phyloP scores from a whole-genome alignment of 345 rosid species.

The Euphorbia tirucalli region DNA sequence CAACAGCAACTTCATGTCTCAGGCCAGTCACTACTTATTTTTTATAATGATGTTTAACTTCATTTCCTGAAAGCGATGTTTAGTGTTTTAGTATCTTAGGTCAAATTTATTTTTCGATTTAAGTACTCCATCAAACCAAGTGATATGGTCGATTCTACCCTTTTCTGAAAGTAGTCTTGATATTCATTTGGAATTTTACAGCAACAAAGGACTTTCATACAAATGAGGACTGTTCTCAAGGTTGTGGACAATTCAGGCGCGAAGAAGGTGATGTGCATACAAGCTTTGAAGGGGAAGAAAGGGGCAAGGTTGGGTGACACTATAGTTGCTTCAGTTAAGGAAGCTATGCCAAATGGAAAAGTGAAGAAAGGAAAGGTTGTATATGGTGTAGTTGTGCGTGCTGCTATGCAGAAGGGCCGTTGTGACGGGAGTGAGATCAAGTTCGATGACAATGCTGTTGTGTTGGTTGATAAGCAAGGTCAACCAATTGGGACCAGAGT shows the following conservation, averaged over 20 bases:
- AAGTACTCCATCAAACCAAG: neutral
- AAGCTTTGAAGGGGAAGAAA: conserved; percentile 66
- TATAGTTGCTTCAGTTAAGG: conserved; percentile 81
- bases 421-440: conserved; percentile 84
- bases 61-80: neutral
- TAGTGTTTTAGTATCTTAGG: neutral
- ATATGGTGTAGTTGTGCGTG: conserved; percentile 75
- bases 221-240: conserved; percentile 86
- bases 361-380: conserved; percentile 91
- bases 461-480: conserved; percentile 68
- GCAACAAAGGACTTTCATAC: conserved; percentile 78
- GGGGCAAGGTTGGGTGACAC: conserved; percentile 87
- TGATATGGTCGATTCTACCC: neutral
- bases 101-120: neutral
- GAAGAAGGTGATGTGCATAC: conserved; percentile 87
- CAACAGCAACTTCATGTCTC: conserved; percentile 34
- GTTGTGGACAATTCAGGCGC: conserved; percentile 92
- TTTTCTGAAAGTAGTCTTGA: neutral
- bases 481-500: conserved; percentile 79
- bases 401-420: conserved; percentile 88
- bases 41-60: neutral
- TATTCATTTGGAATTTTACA: conserved; percentile 20
- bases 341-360: conserved; percentile 87
- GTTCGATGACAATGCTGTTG: conserved; percentile 91
- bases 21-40: conserved; percentile 42